These are phyloP conservation scores for Hymenoscyphus fructigenus DNA, from an alignment of 2,329 filamentous ascomycete genomes.

Conservation along the genomic window DNA sequence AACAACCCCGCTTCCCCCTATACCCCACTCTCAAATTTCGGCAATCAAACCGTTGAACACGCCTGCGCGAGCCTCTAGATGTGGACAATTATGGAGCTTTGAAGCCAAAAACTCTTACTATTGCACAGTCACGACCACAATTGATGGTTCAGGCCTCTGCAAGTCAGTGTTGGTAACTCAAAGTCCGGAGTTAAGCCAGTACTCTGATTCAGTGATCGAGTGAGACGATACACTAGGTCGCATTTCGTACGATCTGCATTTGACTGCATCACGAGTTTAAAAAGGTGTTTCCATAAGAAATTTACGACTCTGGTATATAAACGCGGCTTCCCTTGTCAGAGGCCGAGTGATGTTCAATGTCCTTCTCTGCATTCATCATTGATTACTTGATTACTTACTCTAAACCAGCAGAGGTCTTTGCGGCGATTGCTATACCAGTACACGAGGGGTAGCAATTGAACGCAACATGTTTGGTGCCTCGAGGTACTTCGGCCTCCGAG, in stretches of 20 bases:
- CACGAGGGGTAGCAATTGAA: not conserved
- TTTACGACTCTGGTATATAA: not conserved
- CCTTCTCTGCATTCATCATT: not conserved
- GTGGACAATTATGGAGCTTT: not conserved
- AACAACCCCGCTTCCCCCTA: not conserved
- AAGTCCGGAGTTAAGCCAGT: not conserved
- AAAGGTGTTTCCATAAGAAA: not conserved
- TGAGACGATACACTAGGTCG: slow-evolving; percentile 1
- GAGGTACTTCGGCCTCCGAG: slow-evolving; percentile 64
- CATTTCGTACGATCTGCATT: slow-evolving; percentile 1
- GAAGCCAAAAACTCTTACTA: not conserved
- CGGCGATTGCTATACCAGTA: not conserved
- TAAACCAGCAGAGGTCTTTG: not conserved
- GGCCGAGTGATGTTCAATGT: not conserved
- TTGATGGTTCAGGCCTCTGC: not conserved
- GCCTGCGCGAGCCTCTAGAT: not conserved
- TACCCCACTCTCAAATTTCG: not conserved
- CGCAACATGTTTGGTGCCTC: slow-evolving; percentile 38
- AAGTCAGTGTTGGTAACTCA: not conserved
- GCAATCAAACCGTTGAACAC: not conserved
- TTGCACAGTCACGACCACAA: not conserved
- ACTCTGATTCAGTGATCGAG: not conserved
- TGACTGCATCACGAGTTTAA: not conserved
- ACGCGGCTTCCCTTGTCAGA: not conserved
- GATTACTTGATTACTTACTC: too few relatives aligned